Conservation (phyloP, 2,329 filamentous ascomycete species). For the Fusarium oxysporum region DNA sequence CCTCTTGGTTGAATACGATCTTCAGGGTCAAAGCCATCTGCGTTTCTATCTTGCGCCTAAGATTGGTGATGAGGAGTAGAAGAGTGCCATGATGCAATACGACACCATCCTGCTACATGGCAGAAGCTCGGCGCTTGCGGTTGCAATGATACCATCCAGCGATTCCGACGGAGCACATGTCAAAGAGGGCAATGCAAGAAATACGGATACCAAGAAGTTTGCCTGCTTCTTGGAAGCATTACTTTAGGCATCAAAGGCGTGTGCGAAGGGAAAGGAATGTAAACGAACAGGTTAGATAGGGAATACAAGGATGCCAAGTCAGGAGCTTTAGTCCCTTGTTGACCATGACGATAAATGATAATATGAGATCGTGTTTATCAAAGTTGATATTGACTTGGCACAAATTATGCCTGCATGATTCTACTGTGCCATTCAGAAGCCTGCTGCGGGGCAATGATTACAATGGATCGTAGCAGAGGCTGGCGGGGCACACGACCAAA, state of each 20-base stretch:
- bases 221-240: conserved; percentile 12
- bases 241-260: not conserved
- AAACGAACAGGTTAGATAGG: conserved; percentile 24
- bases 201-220: conserved; percentile 33
- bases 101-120: conserved; percentile 29
- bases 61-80: conserved; percentile 57
- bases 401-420: not conserved
- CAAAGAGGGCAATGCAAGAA: conserved; percentile 20
- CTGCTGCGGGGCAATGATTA: conserved; percentile 22
- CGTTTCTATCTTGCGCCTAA: conserved; percentile 97
- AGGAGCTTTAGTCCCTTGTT: not conserved
- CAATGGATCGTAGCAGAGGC: not conserved
- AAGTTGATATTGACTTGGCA: conserved; percentile 1
- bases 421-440: not conserved
- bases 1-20: conserved; percentile 89
- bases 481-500: conserved; percentile 24
- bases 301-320: conserved; percentile 1
- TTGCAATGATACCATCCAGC: conserved; percentile 26
- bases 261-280: conserved; percentile 9
- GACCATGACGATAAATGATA: conserved; percentile 38
- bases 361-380: conserved; percentile 8
- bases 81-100: conserved; percentile 11
- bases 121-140: conserved; percentile 33
- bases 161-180: conserved; percentile 17
- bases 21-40: conserved; percentile 89